Percentiles rank a stretch among this genome's conserved stretches.
These are phyloP conservation scores for Aspergillus oerlinghausenensis DNA, from an alignment of 2,329 filamentous ascomycete species.

Conservation along the genomic window DNA sequence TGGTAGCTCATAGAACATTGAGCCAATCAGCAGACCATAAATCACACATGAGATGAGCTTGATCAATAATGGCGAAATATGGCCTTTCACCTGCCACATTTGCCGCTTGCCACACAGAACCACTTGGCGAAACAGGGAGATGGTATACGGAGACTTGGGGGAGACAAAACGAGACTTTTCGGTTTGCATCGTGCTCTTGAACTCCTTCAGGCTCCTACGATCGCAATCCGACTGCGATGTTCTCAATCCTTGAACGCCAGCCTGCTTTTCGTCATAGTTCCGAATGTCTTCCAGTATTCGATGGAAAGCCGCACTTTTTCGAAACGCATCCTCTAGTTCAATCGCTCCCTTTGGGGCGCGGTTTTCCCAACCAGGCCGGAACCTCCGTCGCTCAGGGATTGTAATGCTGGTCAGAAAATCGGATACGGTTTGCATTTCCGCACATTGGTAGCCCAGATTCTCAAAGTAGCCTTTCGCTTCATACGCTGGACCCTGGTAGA, in stretches of 20 bases:
- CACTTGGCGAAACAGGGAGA: constrained; percentile 67
- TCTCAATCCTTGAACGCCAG: constrained; percentile 34
- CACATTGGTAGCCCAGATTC: constrained; percentile 55
- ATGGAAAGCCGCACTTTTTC: constrained; percentile 54
- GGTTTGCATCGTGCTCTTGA: constrained; percentile 58
- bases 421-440: constrained; percentile 60
- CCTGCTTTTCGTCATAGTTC: constrained; percentile 47
- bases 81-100: constrained; percentile 69
- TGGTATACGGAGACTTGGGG: constrained; percentile 67
- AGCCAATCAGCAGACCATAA: constrained; percentile 66
- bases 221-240: constrained; percentile 42
- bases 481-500: constrained; percentile 55
- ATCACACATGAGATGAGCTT: constrained; percentile 69
- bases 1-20: constrained; percentile 64
- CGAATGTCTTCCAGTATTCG: constrained; percentile 55
- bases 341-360: constrained; percentile 60
- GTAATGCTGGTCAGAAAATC: constrained; percentile 70
- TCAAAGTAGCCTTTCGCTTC: constrained; percentile 60
- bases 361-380: constrained; percentile 58
- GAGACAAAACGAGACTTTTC: constrained; percentile 50
- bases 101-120: constrained; percentile 57
- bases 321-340: constrained; percentile 64
- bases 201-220: constrained; percentile 35
- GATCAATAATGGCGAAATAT: constrained; percentile 65
- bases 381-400: constrained; percentile 61